These are phyloP conservation scores for Elongisporangium senticosum DNA, from an alignment of 352 stramenopile genomes.

Conservation along the genomic window DNA sequence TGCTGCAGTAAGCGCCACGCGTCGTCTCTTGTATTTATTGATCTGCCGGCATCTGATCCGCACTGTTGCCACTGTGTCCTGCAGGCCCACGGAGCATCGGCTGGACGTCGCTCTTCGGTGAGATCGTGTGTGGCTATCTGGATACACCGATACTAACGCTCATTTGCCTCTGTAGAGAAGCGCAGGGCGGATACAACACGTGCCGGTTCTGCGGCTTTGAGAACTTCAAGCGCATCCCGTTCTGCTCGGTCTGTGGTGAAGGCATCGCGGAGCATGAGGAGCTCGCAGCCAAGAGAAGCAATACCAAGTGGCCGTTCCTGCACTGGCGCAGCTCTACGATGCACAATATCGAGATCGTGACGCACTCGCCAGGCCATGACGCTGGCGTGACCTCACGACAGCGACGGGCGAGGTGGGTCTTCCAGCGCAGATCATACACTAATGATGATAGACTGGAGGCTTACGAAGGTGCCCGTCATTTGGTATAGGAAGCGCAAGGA, in stretches of 20 bases:
- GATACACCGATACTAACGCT: no score
- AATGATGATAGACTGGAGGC: not conserved
- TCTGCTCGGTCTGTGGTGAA: constrained; percentile 34
- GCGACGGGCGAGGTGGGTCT: constrained; percentile 11
- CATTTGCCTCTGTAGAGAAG: constrained; percentile 14
- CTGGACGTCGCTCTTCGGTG: constrained; percentile 25
- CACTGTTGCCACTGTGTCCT: not conserved
- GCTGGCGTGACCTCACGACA: constrained; percentile 25
- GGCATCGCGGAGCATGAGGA: constrained; percentile 8
- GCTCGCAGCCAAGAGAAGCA: not conserved
- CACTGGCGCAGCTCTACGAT: not conserved
- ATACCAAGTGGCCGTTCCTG: not conserved
- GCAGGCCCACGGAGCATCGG: constrained; percentile 19
- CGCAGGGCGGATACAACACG: constrained; percentile 30
- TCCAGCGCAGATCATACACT: not conserved
- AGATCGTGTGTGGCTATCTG: no score
- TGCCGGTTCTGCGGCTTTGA: constrained; percentile 32
- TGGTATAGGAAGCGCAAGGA: constrained; percentile 24
- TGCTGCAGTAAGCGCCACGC: constrained; percentile 18
- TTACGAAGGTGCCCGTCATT: not conserved
- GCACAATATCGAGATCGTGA: not conserved
- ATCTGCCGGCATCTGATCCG: constrained; percentile 4
- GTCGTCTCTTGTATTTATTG: not conserved
- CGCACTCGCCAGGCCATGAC: not conserved
- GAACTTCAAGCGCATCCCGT: constrained; percentile 37